Evolutionary conservation across 176 grass and related monocot genomes (phyloP), one percentile per base, ranked within the genome.

Genomic region (Echinochloa phyllopogon): DNA sequence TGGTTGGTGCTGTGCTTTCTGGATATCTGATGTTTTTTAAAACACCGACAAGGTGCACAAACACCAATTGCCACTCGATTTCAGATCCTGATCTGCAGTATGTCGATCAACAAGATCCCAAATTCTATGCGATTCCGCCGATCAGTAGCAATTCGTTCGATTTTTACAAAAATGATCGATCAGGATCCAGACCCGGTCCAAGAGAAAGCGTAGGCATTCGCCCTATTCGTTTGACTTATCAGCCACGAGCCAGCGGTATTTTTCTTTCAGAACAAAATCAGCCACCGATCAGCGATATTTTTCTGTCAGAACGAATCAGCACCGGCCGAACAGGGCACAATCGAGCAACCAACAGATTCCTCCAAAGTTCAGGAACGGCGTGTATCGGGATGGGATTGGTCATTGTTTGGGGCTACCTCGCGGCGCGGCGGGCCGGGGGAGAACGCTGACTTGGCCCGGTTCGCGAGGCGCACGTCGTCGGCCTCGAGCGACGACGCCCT

Each of bases 381-480:
- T 14, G n/a, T 14, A 43, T 41, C n/a, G 62, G 23, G 60, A 65
- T 24, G 29, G 29, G 29, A 33, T 33, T 33, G 29, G 29, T 33
- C 29, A 33, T 2, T 43, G 36, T 13, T 50, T 65, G 33, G 47
- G 61, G 37, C 21, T 81, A 95, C 87, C 91, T 97, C 87, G 41
- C 85, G 79, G 62, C 85, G 48, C 39, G 89, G 89, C 25, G 78
- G 84, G 74, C 87, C 82, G 53, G 59, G 78, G 79, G 88, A 91
- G 85, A 79, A 81, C 33, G 82, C 90, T 15, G 78, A 74, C 79
- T 92, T 97, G 29, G 87, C 85, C 60, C 79, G 87, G 47, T 89
- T 76, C 65, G 91, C 91, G 17, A 97, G 89, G 61, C 65, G 80
- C 15, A 94, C 87, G 78, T 94, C 91, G 18, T 94, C 82, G 21